Evolutionary conservation across 1,139 yeast genomes (phyloP), one percentile per base, ranked within the genome.

Genomic region (Yamadazyma songkhlaensis): DNA sequence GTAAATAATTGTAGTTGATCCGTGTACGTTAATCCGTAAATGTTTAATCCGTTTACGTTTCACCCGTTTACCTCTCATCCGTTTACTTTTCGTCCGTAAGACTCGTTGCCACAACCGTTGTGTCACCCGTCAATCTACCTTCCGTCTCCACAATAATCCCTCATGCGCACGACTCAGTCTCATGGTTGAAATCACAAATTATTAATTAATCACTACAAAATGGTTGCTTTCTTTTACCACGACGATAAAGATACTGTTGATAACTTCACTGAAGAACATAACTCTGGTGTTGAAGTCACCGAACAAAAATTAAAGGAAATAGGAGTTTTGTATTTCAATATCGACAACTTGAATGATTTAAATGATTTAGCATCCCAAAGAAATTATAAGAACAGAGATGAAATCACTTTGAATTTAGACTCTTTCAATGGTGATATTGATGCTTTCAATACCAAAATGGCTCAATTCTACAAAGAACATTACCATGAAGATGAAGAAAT

Each of bases 401-500:
- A 67, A 36, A 78, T 92, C 23, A 65, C 65, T 34, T 72, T 92
- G 39, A 75, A 79, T 25, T 74, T 79, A 31, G 77, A 64, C 7
- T 70, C 83, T 0, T 79, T 89, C 54, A 81, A 83, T 6, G 80
- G 84, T 32, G 81, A 81, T 37, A 72, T 75, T 28, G 62, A 57
- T 3, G 81, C 78, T 0, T 78, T 84, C 53, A 72, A 79, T 46
- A 68, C 67, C 41, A 87, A 88, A 59, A 74, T 90, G 63, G 67
- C 74, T 44, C 74, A 63, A 38, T 90, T 90, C 60, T 88, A 84
- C 64, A 71, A 77, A 35, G 97, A 92, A 59, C 98, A 92, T 60
- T 71, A 87, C 47, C 98, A 92, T 58, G 97, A 92, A 59, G 98
- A 92, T 58, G 98, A 92, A 62, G 98, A 92, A 66, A 92, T 92